Percentiles rank a stretch among this genome's conserved stretches.
Evolutionary conservation across 228 moss, liverwort and hornwort genomes (phyloP).

Genomic region (Sphagnum magellanicum): DNA sequence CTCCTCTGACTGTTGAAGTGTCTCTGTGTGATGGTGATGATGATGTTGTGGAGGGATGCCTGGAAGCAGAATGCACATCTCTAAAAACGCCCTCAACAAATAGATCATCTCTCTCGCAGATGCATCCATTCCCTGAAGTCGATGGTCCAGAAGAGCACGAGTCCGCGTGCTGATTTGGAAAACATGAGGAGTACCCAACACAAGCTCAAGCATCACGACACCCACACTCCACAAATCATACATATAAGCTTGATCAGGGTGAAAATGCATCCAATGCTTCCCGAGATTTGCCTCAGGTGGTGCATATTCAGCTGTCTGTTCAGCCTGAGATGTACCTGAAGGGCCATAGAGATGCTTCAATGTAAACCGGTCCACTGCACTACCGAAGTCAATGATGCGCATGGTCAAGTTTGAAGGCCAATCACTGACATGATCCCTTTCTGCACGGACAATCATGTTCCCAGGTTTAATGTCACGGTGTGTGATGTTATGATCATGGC

Average conservation of each 20-base stretch:
- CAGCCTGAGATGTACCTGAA: conserved; percentile 67
- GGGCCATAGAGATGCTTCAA: conserved; percentile 55
- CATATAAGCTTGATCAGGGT: conserved; percentile 62
- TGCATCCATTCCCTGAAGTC: conserved; percentile 72
- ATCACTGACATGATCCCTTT: conserved; percentile 25
- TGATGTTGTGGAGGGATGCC: conserved; percentile 61
- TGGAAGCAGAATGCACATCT: conserved; percentile 80
- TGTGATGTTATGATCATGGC: conserved; percentile 65
- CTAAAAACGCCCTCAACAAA: conserved; percentile 70
- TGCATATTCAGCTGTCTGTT: conserved; percentile 74
- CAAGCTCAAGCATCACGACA: conserved; percentile 75
- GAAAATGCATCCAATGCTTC: conserved; percentile 79
- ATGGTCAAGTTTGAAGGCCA: conserved; percentile 71
- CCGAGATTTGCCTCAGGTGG: conserved; percentile 75
- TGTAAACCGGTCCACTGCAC: conserved; percentile 65
- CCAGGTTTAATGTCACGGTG: conserved; percentile 84
- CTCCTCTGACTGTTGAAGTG: conserved; percentile 56
- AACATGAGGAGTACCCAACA: conserved; percentile 77
- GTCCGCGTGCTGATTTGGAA: conserved; percentile 81
- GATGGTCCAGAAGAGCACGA: conserved; percentile 52
- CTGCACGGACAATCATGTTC: conserved; percentile 63
- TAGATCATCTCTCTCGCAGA: conserved; percentile 62
- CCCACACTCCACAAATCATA: conserved; percentile 91
- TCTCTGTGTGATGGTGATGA: conserved; percentile 42
- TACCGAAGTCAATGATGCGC: conserved; percentile 82